Conservation (phyloP, 2,329 filamentous ascomycete genomes). For the Fusarium sterilihyphosum region DNA sequence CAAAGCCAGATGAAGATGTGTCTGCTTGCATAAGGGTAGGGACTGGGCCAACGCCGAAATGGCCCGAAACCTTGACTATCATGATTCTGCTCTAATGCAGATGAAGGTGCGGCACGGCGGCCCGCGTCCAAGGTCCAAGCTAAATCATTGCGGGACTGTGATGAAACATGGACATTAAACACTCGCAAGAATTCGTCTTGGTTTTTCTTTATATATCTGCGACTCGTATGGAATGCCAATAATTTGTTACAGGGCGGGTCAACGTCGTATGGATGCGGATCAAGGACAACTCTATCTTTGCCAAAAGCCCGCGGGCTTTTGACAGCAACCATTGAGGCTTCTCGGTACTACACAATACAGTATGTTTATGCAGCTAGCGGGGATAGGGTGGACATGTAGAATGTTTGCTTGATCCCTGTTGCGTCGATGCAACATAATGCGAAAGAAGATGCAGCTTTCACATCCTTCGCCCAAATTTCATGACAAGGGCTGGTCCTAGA, state of each 20-base stretch:
- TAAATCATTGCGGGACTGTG: conserved; percentile 18
- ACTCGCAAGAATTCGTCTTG: background rate
- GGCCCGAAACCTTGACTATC: background rate
- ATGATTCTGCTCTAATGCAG: background rate
- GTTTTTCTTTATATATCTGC: background rate
- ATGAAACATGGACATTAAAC: background rate
- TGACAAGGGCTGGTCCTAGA: background rate
- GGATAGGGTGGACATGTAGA: conserved; percentile 6
- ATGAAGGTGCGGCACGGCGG: conserved; percentile 18
- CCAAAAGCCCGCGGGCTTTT: background rate
- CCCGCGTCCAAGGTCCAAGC: conserved; percentile 7
- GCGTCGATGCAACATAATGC: background rate
- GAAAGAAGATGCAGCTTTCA: background rate
- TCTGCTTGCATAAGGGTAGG: background rate
- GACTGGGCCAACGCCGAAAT: background rate
- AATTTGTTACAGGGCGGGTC: background rate
- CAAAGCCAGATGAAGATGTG: background rate
- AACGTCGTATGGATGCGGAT: background rate
- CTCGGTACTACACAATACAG: background rate
- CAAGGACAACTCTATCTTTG: background rate
- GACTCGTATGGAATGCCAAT: background rate
- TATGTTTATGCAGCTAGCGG: background rate
- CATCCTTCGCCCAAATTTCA: background rate
- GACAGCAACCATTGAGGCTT: background rate
- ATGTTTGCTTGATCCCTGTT: conserved; percentile 5